phyloP scores from a whole-genome alignment of 805 yeast genomes.

The Starmerella scarabaei region DNA sequence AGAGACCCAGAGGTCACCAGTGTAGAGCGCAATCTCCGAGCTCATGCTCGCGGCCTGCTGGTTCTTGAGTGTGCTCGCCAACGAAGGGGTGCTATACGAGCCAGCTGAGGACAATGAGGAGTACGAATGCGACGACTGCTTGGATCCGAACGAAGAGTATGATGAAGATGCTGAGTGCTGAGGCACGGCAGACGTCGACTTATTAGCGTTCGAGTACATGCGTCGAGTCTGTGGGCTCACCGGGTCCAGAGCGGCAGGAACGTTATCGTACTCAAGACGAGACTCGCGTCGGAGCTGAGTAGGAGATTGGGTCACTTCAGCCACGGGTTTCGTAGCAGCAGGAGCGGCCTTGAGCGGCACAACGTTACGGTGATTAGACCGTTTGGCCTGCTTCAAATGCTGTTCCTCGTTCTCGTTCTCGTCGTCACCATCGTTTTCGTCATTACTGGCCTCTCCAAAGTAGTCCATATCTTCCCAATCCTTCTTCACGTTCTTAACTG shows the following conservation, averaged over 20 bases:
- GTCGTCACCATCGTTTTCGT: not conserved
- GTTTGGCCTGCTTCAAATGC: too few species aligned
- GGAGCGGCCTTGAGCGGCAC: too few species aligned
- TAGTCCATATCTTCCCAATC: not conserved
- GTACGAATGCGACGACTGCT: constrained; percentile 9
- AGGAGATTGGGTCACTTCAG: too few species aligned
- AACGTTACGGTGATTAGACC: too few species aligned
- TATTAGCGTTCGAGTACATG: constrained; percentile 12
- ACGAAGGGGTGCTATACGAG: constrained; percentile 11
- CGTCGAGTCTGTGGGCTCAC: constrained; percentile 2
- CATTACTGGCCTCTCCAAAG: not conserved
- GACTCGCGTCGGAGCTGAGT: constrained; percentile 1
- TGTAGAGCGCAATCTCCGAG: constrained; percentile 10
- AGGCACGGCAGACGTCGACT: constrained; percentile 8
- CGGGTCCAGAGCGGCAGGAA: not conserved
- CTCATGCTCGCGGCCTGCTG: constrained; percentile 1
- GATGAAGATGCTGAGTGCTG: constrained; percentile 16
- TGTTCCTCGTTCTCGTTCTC: not conserved
- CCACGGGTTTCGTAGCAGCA: too few species aligned
- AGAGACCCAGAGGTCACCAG: constrained; percentile 21
- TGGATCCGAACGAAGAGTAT: constrained; percentile 13
- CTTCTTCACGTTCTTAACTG: not conserved
- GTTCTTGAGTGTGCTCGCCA: not conserved
- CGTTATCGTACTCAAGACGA: not conserved
- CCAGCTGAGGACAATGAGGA: constrained; percentile 12